phyloP scores from a whole-genome alignment of 805 yeast genomes.

The Kodamaea fukazawae region DNA sequence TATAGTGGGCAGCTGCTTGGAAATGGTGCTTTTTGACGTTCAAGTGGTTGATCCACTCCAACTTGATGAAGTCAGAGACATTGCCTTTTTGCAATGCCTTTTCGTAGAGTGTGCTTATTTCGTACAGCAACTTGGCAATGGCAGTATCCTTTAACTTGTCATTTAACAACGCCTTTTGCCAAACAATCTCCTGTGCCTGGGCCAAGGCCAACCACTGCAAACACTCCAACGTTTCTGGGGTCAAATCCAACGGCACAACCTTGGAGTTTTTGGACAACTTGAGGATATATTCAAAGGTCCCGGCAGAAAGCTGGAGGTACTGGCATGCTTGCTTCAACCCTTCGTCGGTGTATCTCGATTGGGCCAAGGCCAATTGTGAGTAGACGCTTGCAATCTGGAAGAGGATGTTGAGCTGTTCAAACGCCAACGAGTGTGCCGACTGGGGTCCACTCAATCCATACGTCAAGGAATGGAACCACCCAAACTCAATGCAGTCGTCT shows the following conservation, averaged over 20 bases:
- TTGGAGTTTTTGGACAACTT: not conserved
- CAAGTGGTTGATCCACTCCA: slow-evolving; percentile 66
- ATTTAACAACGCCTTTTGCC: slow-evolving; percentile 64
- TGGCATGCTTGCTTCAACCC: slow-evolving; percentile 62
- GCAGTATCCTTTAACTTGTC: slow-evolving; percentile 53
- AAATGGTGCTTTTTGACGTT: slow-evolving; percentile 63
- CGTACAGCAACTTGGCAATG: slow-evolving; percentile 62
- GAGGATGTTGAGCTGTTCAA: slow-evolving; percentile 60
- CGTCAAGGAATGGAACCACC: slow-evolving; percentile 74
- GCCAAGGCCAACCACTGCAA: slow-evolving; percentile 61
- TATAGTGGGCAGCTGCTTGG: slow-evolving; percentile 63
- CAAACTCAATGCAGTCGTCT: slow-evolving; percentile 53
- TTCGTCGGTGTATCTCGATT: slow-evolving; percentile 45
- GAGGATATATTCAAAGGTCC: slow-evolving; percentile 48
- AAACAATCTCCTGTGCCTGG: slow-evolving; percentile 83
- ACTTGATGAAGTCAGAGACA: slow-evolving; percentile 45
- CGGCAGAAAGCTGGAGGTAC: slow-evolving; percentile 70
- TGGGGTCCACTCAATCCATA: slow-evolving; percentile 50
- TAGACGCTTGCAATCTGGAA: slow-evolving; percentile 69
- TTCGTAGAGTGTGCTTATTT: slow-evolving; percentile 57
- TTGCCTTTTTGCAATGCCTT: slow-evolving; percentile 39
- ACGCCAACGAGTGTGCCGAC: slow-evolving; percentile 45
- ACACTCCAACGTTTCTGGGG: slow-evolving; percentile 47
- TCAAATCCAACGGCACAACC: slow-evolving; percentile 45
- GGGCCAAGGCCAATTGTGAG: slow-evolving; percentile 52